Base-by-base conservation (phyloP, 148 eudicot species). In the Camellia sinensis region DNA sequence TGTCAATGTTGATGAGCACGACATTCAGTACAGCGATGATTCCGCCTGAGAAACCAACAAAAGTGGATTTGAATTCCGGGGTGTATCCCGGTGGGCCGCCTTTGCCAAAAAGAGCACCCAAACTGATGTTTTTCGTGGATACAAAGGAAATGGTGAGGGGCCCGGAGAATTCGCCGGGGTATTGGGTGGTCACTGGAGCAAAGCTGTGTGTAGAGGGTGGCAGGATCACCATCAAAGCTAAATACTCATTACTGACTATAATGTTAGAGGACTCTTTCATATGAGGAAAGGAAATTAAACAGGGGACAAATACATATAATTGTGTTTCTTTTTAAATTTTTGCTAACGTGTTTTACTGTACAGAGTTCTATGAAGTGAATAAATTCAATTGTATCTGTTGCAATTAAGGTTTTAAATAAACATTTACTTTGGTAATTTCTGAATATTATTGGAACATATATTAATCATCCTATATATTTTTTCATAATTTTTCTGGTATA, bases 121-220 rank as follows among this genome's bases (percentile, higher is more conserved):
- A 91, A 73, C 74, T 93, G 83, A 86, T 89, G 0, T 61, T 56
- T 43, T 84, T 96, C 77, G 95, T 96, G 18, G 97, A 93, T 73
- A 91, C 93, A 19, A 89, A 80, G 67, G 99, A 96, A 80, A 91
- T 87, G 90, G 80, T 89, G 44, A 85, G 97, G 86, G 98, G 97
- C 13, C 98, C 97, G 3, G 98, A 93, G 84, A 92, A 89, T 41
- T 81, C 89, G 40, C 98, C 98, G 13, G 98, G 98, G 48, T 90
- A 95, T 83, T 95, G 96, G 97, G 94, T 93, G 75, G 86, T 93
- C 37, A 93, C 98, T 0, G 98, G 98, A 73, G 98, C 94, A 40
- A 95, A 89, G 86, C 89, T 93, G 48, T 83, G 89, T 52, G 88
- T 92, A 48, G 94, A 90, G 79, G 83, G 87, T 57, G 95, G 98